Conservation (phyloP, 805 yeast genomes). For the Brettanomyces naardenensis region DNA sequence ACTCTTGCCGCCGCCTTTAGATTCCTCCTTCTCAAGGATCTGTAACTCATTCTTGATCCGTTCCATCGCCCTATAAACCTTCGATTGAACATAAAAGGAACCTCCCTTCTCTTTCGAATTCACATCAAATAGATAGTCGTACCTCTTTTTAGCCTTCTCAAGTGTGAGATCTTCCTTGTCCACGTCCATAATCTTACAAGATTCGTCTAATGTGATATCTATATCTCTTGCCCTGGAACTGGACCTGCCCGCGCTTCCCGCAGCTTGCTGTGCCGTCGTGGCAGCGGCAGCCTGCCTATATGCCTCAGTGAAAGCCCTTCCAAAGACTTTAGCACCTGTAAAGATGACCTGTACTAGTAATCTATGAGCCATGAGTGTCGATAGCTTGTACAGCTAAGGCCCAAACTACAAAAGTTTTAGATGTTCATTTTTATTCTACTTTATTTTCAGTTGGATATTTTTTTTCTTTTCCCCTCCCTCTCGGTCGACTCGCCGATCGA, state of each 20-base stretch:
- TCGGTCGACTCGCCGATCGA: not conserved
- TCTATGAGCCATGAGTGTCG: conserved; percentile 87
- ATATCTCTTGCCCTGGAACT: conserved; percentile 48
- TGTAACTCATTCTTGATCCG: conserved; percentile 74
- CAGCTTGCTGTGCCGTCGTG: conserved; percentile 48
- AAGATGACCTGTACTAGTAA: conserved; percentile 79
- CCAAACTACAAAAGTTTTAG: no score
- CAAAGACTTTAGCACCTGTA: conserved; percentile 94
- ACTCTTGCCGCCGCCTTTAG: no score
- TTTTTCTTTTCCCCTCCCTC: not conserved
- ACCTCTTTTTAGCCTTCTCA: conserved; percentile 61
- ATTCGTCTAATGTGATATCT: conserved; percentile 83
- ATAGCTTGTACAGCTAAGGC: not conserved
- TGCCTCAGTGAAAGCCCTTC: conserved; percentile 94
- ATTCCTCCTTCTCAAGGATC: conserved; percentile 1
- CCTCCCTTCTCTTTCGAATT: conserved; percentile 96
- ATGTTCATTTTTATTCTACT: not conserved
- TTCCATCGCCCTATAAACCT: conserved; percentile 92
- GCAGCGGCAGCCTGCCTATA: conserved; percentile 95
- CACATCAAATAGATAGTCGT: conserved; percentile 75
- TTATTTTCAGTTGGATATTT: not conserved
- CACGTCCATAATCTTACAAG: conserved; percentile 81
- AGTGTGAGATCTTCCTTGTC: conserved; percentile 47
- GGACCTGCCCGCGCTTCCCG: conserved; percentile 27
- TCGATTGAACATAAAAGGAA: conserved; percentile 86